These are phyloP conservation scores for Boletus eberwhitei DNA, from an alignment of 768 basidiomycete genomes.

Conservation along the genomic window DNA sequence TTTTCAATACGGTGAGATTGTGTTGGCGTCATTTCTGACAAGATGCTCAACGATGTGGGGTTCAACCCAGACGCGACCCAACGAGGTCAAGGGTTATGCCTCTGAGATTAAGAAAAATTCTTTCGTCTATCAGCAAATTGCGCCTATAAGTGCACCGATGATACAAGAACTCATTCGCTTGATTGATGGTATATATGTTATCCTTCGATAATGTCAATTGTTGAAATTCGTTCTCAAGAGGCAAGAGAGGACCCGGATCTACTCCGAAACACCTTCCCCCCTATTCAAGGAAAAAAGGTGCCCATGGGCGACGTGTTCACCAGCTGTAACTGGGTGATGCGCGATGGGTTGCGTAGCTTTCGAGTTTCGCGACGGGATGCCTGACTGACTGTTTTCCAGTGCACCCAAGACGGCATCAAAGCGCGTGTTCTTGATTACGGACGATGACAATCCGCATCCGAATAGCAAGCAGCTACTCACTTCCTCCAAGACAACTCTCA, in stretches of 20 bases:
- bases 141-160: conserved; percentile 72
- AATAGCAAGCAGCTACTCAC: conserved; percentile 59
- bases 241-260: conserved; percentile 60
- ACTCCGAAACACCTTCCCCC: conserved; percentile 62
- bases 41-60: not conserved
- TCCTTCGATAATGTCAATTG: not conserved
- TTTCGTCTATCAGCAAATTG: conserved; percentile 72
- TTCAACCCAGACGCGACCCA: conserved; percentile 20
- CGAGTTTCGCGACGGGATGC: conserved; percentile 13
- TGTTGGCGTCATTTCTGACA: not conserved
- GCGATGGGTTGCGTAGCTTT: conserved; percentile 62
- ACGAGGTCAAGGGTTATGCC: conserved; percentile 35
- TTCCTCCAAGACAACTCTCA: conserved; percentile 68
- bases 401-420: conserved; percentile 89
- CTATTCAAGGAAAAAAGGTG: conserved; percentile 51
- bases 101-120: conserved; percentile 68
- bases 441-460: conserved; percentile 50
- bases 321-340: conserved; percentile 84
- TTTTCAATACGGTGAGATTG: conserved; percentile 85
- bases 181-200: conserved; percentile 58
- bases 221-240: conserved; percentile 38
- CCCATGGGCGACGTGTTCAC: conserved; percentile 90
- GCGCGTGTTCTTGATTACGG: conserved; percentile 89
- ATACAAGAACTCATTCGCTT: conserved; percentile 77
- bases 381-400: conserved; percentile 35